Conservation (phyloP, 1,139 yeast species). For the Kodamaea sp. region DNA sequence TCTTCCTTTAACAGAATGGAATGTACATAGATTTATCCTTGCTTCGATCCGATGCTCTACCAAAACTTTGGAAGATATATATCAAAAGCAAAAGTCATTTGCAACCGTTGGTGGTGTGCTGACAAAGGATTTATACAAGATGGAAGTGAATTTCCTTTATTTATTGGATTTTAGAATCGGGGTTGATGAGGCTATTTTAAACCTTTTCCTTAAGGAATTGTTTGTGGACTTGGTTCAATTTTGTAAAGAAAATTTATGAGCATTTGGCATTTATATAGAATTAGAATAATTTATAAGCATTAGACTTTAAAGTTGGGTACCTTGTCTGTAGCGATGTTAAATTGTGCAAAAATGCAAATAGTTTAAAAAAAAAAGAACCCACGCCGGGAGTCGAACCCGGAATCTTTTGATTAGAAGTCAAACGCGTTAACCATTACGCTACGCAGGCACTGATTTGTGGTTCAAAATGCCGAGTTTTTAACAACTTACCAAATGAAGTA, state of each 20-base stretch:
- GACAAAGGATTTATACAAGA: conserved; percentile 33
- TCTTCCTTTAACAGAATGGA: conserved; percentile 30
- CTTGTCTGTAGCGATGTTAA: too few relatives aligned
- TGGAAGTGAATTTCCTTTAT: conserved; percentile 43
- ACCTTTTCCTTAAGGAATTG: conserved; percentile 29
- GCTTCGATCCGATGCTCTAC: conserved; percentile 46
- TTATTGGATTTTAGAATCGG: conserved; percentile 38
- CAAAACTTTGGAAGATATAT: conserved; percentile 41
- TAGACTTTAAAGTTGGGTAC: conserved; percentile 1
- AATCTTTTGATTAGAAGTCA: conserved; percentile 48
- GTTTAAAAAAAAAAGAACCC: conserved; percentile 31
- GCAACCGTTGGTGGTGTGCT: conserved; percentile 47
- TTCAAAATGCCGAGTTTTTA: too few relatives aligned
- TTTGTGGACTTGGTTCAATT: conserved; percentile 27
- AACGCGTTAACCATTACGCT: conserved; percentile 50
- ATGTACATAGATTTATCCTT: conserved; percentile 38
- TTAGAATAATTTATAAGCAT: neutral
- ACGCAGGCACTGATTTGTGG: conserved; percentile 30
- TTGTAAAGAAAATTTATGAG: conserved; percentile 15
- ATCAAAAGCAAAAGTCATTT: conserved; percentile 42
- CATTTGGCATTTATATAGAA: neutral
- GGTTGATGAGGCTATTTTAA: conserved; percentile 34
- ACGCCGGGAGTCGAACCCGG: conserved; percentile 50
- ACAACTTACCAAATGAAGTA: too few relatives aligned
- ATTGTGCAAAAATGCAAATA: conserved; percentile 1